These are phyloP conservation scores for Coelastrella sp. DNA, from an alignment of 139 green algal species.

Conservation along the genomic window DNA sequence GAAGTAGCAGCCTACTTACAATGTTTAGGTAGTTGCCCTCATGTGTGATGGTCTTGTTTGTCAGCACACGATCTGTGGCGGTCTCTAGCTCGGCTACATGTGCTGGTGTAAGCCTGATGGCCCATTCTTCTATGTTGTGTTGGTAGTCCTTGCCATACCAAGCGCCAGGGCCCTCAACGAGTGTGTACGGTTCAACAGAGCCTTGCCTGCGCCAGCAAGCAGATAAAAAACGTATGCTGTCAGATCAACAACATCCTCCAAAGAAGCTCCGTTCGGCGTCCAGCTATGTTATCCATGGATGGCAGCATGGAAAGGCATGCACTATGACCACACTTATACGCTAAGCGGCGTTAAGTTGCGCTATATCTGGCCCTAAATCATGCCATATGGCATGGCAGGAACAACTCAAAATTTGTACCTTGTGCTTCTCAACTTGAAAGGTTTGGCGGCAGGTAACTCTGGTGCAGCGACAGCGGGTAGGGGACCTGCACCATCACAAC, in stretches of 20 bases:
- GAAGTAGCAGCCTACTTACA: constrained; percentile 11
- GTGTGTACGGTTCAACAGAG: constrained; percentile 53
- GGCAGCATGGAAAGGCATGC: no score
- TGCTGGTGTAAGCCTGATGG: neutral
- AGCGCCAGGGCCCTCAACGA: constrained; percentile 53
- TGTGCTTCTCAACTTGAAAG: neutral
- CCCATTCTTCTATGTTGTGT: constrained; percentile 38
- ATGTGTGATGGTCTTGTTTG: constrained; percentile 49
- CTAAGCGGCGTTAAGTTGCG: neutral
- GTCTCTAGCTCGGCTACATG: constrained; percentile 61
- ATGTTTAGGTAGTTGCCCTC: constrained; percentile 50
- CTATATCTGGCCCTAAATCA: no score
- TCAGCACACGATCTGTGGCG: constrained; percentile 41
- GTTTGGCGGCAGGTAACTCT: neutral
- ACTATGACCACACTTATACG: neutral
- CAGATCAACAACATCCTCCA: neutral
- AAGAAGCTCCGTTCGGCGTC: neutral
- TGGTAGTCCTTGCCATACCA: constrained; percentile 58
- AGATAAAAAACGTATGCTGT: neutral
- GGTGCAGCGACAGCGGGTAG: constrained; percentile 21
- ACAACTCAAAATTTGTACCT: constrained; percentile 10
- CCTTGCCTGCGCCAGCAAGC: constrained; percentile 49
- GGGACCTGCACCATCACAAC: neutral
- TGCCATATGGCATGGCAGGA: neutral
- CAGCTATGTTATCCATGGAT: no score